A percentile compares a stretch with the other conserved stretches of the same genome.
phyloP scores from a whole-genome alignment of 192 early-diverging fungal genomes.

The Coemansia sp. region DNA sequence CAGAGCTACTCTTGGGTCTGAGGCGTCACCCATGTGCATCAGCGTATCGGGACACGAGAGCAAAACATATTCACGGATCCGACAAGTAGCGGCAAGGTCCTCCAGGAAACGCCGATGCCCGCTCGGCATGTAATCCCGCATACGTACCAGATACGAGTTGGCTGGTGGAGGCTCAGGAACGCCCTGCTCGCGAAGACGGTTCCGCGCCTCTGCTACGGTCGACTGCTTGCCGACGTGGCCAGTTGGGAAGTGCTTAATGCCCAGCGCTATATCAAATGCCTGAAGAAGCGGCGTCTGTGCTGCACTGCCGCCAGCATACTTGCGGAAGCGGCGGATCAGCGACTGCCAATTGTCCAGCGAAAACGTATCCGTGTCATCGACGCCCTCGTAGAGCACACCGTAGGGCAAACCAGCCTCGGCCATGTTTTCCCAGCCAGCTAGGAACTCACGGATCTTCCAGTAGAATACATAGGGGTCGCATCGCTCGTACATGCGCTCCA shows the following conservation, averaged over 20 bases:
- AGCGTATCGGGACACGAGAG: constrained; percentile 40
- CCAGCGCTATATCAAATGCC: constrained; percentile 84
- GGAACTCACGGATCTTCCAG: constrained; percentile 87
- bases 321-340: constrained; percentile 64
- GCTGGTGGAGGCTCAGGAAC: constrained; percentile 44
- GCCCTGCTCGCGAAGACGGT: constrained; percentile 22
- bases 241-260: constrained; percentile 85
- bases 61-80: constrained; percentile 70
- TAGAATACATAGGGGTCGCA: constrained; percentile 97
- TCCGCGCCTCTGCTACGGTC: constrained; percentile 34
- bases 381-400: constrained; percentile 93
- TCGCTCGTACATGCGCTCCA: constrained; percentile 87
- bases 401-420: constrained; percentile 80
- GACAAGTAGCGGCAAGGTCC: constrained; percentile 67
- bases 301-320: constrained; percentile 90
- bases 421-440: constrained; percentile 93
- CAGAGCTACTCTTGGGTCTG: constrained; percentile 48
- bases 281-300: constrained; percentile 95
- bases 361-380: constrained; percentile 63
- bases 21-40: constrained; percentile 18
- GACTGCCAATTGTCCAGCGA: constrained; percentile 57
- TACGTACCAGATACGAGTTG: constrained; percentile 82
- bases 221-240: constrained; percentile 55
- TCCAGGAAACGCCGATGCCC: constrained; percentile 86
- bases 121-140: constrained; percentile 93